Base-by-base conservation (phyloP, 1,284 basidiomycete genomes). In the Chalciporus sp. region DNA sequence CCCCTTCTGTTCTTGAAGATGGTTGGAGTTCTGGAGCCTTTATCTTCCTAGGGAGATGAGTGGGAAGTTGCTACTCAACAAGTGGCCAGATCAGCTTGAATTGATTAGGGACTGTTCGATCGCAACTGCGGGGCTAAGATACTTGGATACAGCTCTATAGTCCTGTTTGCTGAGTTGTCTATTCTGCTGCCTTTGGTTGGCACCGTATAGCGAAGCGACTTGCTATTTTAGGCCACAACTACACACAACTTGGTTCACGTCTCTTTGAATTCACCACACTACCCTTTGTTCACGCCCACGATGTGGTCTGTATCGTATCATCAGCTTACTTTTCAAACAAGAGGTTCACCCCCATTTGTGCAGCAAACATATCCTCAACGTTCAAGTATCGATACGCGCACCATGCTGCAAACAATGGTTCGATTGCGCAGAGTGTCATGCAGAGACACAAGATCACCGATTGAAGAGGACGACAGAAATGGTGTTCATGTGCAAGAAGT, bases 401-500 rank as follows among this genome's bases (percentile, higher is more conserved):
- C 93, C 94, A 4, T 97, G 95, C 75, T 97, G 95, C 83, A 90
- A 91, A 68, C 88, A 88, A 66, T 97, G 94, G 94, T 97, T 85
- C 68, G 95, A 97, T 72, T 99, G 97, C 69, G 80, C 95, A 8
- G 85, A 98, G 76, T 99, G 97, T 69, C 93, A 99, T 66, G 91
- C 85, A 0, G 96, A 98, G 65, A 69, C 79, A 12, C 80, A 92
- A 70, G 82, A 85, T 58, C 96, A 99, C 66, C 62, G 58, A 1
- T 77, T 99, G 31, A 73, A 74, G 11, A 91, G 87, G 73, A 94
- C 92, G 48, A 81, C 77, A 42, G 96, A 98, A 76, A 95, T 99
- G 94, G 79, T 79, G 0, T 97, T 99, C 70, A 76, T 92, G 64
- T 99, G 97, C 80, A 99, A 99, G 74, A 97, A 98, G 74, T 99